phyloP scores from a whole-genome alignment of 352 stramenopile genomes.

The Phytophthora foliorum region DNA sequence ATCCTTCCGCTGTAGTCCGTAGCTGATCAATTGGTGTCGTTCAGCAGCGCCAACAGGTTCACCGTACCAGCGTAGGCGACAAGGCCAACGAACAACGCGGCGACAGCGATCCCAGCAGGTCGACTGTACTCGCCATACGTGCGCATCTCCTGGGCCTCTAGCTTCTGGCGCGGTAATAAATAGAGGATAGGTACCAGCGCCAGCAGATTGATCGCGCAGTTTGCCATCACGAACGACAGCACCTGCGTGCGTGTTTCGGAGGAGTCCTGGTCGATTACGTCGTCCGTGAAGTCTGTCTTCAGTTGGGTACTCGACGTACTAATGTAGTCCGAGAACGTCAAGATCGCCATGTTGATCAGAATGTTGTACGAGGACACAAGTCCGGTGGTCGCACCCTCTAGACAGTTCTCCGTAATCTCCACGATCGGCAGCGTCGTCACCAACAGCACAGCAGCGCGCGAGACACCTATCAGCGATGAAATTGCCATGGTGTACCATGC shows the following conservation, averaged over 20 bases:
- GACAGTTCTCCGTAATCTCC: slow-evolving; percentile 78
- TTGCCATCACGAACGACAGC: slow-evolving; percentile 54
- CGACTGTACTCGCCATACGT: slow-evolving; percentile 62
- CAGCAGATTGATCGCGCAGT: slow-evolving; percentile 61
- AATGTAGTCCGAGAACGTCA: slow-evolving; percentile 69
- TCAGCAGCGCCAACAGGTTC: slow-evolving; percentile 52
- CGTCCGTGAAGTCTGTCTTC: slow-evolving; percentile 46
- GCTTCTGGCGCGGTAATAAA: slow-evolving; percentile 76
- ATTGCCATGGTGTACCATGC: slow-evolving; percentile 63
- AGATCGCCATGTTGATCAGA: slow-evolving; percentile 69
- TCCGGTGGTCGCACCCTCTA: slow-evolving; percentile 75
- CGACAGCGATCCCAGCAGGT: slow-evolving; percentile 47
- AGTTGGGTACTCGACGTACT: slow-evolving; percentile 56
- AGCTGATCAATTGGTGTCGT: slow-evolving; percentile 35
- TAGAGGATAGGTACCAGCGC: slow-evolving; percentile 66
- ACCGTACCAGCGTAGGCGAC: slow-evolving; percentile 51
- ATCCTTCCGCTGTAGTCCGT: not conserved
- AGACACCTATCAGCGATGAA: slow-evolving; percentile 53
- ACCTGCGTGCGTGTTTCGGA: slow-evolving; percentile 45
- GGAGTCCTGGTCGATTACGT: slow-evolving; percentile 42
- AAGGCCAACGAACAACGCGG: slow-evolving; percentile 52
- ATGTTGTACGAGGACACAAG: slow-evolving; percentile 69
- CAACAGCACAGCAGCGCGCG: slow-evolving; percentile 47
- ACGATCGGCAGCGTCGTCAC: slow-evolving; percentile 73
- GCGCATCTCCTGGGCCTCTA: slow-evolving; percentile 71